Conservation (phyloP, 345 rosid species). For the Populus tremula region DNA sequence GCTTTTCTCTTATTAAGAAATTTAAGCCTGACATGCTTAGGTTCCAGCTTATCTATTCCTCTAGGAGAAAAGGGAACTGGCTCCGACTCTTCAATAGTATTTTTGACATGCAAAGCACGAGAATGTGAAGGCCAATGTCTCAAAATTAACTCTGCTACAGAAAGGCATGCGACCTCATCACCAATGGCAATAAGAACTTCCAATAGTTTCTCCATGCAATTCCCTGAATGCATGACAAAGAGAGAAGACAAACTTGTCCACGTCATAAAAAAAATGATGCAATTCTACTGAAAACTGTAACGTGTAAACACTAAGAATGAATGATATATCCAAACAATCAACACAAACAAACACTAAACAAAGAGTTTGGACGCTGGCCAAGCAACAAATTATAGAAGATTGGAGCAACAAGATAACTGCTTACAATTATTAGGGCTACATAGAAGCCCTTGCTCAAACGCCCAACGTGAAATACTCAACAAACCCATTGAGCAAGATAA, state of each 20-base stretch:
- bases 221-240: constrained; percentile 57
- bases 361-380: neutral
- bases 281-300: neutral
- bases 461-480: constrained; percentile 92
- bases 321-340: neutral
- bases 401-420: constrained; percentile 23
- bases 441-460: constrained; percentile 96
- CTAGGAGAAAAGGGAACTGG: constrained; percentile 77
- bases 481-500: constrained; percentile 94
- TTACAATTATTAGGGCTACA: constrained; percentile 98
- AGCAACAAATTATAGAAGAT: neutral
- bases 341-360: neutral
- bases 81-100: constrained; percentile 70
- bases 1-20: constrained; percentile 84
- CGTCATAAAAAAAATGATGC: constrained; percentile 1
- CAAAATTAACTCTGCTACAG: constrained; percentile 88
- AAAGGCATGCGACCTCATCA: constrained; percentile 95
- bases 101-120: constrained; percentile 86
- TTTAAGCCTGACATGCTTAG: constrained; percentile 75
- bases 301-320: neutral
- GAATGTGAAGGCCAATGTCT: constrained; percentile 99
- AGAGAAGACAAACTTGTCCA: neutral
- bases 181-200: constrained; percentile 98
- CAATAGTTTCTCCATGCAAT: constrained; percentile 96
- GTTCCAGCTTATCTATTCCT: constrained; percentile 93